A percentile compares a stretch with the other conserved stretches of the same genome.
Evolutionary conservation across 768 basidiomycete species (phyloP).

Genomic region (Hericium rajendrae): DNA sequence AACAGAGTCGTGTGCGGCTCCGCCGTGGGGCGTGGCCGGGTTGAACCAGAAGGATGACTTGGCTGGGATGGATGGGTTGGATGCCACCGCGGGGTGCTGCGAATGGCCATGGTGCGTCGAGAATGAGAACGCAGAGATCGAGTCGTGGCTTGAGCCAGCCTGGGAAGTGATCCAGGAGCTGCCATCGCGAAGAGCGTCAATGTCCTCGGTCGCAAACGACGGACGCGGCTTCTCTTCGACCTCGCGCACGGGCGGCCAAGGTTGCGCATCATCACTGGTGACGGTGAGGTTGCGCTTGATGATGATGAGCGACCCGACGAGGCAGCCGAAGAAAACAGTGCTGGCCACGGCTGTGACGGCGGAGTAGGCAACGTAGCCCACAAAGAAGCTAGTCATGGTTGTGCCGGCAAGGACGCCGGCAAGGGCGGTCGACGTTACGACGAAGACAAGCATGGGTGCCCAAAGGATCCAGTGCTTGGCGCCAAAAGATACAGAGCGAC

Average conservation of each 20-base stretch:
- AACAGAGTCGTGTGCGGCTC: conserved; percentile 30
- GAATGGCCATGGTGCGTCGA: conserved; percentile 52
- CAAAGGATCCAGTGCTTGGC: conserved; percentile 66
- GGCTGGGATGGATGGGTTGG: conserved; percentile 24
- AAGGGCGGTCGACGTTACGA: conserved; percentile 45
- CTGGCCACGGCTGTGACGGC: conserved; percentile 41
- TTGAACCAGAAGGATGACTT: conserved; percentile 62
- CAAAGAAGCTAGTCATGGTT: conserved; percentile 44
- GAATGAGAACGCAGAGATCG: conserved; percentile 64
- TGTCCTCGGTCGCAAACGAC: conserved; percentile 62
- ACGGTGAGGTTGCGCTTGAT: conserved; percentile 57
- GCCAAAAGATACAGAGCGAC: conserved; percentile 60
- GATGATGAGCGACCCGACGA: conserved; percentile 51
- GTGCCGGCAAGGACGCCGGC: conserved; percentile 49
- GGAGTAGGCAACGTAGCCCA: conserved; percentile 52
- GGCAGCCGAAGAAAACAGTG: conserved; percentile 44
- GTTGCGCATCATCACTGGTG: conserved; percentile 40
- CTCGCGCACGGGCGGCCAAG: conserved; percentile 51
- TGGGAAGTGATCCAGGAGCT: conserved; percentile 77
- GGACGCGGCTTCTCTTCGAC: conserved; percentile 46
- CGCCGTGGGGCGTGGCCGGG: conserved; percentile 27
- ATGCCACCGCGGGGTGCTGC: conserved; percentile 25
- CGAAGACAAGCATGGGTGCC: conserved; percentile 50
- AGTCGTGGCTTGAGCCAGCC: conserved; percentile 41
- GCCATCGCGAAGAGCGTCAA: conserved; percentile 65